These are phyloP conservation scores for Pelargonium cotyledonis DNA, from an alignment of 441 rosid species.

Conservation along the genomic window DNA sequence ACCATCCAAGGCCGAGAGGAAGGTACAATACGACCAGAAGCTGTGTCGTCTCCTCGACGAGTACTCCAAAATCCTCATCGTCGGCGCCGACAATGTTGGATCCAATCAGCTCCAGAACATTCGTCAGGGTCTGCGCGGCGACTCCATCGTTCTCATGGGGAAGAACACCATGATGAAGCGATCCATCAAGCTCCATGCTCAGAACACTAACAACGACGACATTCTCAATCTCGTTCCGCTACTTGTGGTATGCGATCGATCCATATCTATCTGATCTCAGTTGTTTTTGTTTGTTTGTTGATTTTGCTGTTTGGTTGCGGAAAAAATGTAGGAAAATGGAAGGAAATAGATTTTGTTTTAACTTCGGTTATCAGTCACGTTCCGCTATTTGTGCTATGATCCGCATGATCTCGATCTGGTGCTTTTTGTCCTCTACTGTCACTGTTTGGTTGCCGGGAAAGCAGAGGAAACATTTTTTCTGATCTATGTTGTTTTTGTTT, in stretches of 20 bases:
- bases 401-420: no score
- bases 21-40: slow-evolving; percentile 3
- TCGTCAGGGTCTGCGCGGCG: not conserved
- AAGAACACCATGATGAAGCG: slow-evolving; percentile 3
- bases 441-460: no score
- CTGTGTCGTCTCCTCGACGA: slow-evolving; percentile 4
- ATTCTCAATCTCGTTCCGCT: slow-evolving; percentile 1
- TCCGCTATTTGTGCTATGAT: not conserved
- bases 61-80: slow-evolving; percentile 2
- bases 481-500: no score
- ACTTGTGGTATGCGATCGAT: not conserved
- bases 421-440: no score
- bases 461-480: no score
- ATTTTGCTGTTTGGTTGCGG: not conserved
- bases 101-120: not conserved
- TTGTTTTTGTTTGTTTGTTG: not conserved
- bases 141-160: not conserved
- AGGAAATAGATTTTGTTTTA: not conserved
- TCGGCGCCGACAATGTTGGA: slow-evolving; percentile 4
- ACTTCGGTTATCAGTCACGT: not conserved
- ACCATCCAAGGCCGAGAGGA: not conserved
- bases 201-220: not conserved
- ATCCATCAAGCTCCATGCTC: not conserved
- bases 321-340: not conserved
- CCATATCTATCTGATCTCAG: no score